These are phyloP conservation scores for Pterocarpus macrocarpus DNA, from an alignment of 306 rosid genomes.

Conservation along the genomic window DNA sequence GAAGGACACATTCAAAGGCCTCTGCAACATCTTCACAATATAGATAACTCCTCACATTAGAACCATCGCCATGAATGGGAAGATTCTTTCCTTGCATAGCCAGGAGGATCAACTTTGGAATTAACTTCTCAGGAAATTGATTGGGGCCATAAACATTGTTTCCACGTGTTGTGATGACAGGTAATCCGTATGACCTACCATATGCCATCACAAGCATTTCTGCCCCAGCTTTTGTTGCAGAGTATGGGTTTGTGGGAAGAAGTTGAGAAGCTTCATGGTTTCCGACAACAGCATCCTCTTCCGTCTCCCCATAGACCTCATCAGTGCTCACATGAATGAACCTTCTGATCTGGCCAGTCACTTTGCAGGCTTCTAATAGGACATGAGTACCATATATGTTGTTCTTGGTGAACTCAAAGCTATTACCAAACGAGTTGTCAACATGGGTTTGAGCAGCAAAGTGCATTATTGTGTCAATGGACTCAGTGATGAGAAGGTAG, in stretches of 20 bases:
- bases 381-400: slow-evolving; percentile 74
- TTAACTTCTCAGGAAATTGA: slow-evolving; percentile 71
- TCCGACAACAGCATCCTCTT: slow-evolving; percentile 72
- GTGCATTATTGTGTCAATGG: slow-evolving; percentile 75
- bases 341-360: slow-evolving; percentile 67
- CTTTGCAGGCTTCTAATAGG: slow-evolving; percentile 70
- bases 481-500: slow-evolving; percentile 65
- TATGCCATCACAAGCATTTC: slow-evolving; percentile 81
- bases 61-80: slow-evolving; percentile 76
- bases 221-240: slow-evolving; percentile 76
- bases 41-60: slow-evolving; percentile 71
- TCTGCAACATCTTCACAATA: slow-evolving; percentile 78
- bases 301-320: slow-evolving; percentile 74
- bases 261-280: slow-evolving; percentile 77
- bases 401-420: slow-evolving; percentile 75
- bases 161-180: slow-evolving; percentile 73
- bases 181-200: slow-evolving; percentile 70
- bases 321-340: slow-evolving; percentile 74
- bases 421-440: slow-evolving; percentile 71
- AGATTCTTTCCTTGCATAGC: slow-evolving; percentile 73
- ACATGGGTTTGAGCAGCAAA: slow-evolving; percentile 78
- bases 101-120: slow-evolving; percentile 70
- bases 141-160: slow-evolving; percentile 75
- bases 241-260: slow-evolving; percentile 70
- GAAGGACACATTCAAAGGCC: slow-evolving; percentile 74